phyloP scores from a whole-genome alignment of 108 stramenopile genomes.

The Cyclotella choctawhatcheeana region DNA sequence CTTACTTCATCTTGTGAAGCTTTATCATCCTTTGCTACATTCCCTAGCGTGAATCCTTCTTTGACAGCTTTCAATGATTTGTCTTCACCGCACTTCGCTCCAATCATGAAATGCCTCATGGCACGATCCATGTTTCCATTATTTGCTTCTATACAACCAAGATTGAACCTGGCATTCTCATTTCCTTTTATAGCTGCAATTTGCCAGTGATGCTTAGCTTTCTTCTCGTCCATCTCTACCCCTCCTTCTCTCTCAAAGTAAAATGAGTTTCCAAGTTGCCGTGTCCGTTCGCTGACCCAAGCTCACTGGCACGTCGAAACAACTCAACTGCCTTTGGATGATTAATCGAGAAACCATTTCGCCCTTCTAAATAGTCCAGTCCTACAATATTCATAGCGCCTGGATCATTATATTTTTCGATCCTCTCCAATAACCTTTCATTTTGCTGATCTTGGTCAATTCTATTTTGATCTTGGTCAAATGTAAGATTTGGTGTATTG shows the following conservation, averaged over 20 bases:
- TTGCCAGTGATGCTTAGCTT: background rate
- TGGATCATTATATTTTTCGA: no score
- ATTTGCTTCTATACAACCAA: background rate
- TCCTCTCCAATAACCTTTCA: no score
- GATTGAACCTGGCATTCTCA: background rate
- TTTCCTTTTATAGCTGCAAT: background rate
- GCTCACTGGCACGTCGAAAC: background rate
- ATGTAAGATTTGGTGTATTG: no score
- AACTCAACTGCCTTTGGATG: no score
- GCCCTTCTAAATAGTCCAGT: no score
- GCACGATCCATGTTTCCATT: background rate
- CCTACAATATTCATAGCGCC: no score
- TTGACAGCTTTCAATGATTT: background rate
- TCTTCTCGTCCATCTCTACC: background rate
- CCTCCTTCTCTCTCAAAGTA: background rate
- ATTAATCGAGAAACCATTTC: no score
- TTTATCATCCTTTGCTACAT: background rate
- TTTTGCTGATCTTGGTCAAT: no score
- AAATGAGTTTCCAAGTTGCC: background rate
- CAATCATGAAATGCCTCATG: background rate
- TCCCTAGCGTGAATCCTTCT: background rate
- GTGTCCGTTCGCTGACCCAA: background rate
- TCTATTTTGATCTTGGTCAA: no score
- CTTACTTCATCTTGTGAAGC: background rate
- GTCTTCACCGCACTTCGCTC: background rate